Percentiles rank a stretch among this genome's conserved stretches.
Evolutionary conservation across 73 alveolate genomes (phyloP).

Genomic region (Tetrahymena borealis): DNA sequence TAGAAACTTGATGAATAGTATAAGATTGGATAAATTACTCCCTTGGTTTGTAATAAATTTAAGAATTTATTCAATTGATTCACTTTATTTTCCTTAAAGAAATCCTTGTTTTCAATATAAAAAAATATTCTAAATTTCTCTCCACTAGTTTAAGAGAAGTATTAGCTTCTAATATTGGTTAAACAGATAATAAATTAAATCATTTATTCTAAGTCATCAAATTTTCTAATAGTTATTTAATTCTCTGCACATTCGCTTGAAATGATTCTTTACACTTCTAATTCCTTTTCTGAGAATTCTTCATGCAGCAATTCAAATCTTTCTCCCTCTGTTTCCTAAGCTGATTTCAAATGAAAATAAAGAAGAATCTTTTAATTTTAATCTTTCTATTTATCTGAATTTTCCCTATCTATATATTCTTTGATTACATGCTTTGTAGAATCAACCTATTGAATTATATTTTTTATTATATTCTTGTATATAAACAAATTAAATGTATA

Average conservation of each 20-base stretch:
- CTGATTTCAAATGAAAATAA: neutral
- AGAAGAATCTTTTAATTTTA: neutral
- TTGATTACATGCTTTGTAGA: neutral
- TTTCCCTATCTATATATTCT: neutral
- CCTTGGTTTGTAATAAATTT: neutral
- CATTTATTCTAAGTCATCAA: neutral
- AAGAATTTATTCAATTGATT: neutral
- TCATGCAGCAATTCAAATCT: neutral
- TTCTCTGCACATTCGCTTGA: neutral
- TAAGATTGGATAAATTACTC: neutral
- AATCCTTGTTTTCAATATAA: neutral
- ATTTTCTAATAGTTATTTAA: neutral
- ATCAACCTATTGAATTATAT: neutral
- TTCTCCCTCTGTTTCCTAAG: neutral
- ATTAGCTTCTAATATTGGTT: neutral
- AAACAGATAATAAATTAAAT: neutral
- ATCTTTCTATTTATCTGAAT: neutral
- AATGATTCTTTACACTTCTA: neutral
- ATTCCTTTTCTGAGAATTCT: neutral
- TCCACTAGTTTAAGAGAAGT: neutral
- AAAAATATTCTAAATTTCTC: neutral
- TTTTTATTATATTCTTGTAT: neutral
- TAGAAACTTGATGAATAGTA: neutral
- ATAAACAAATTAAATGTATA: too few species aligned
- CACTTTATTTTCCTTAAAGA: neutral